Base-by-base conservation (phyloP, 352 stramenopile species). In the Phytophthora rubi region DNA sequence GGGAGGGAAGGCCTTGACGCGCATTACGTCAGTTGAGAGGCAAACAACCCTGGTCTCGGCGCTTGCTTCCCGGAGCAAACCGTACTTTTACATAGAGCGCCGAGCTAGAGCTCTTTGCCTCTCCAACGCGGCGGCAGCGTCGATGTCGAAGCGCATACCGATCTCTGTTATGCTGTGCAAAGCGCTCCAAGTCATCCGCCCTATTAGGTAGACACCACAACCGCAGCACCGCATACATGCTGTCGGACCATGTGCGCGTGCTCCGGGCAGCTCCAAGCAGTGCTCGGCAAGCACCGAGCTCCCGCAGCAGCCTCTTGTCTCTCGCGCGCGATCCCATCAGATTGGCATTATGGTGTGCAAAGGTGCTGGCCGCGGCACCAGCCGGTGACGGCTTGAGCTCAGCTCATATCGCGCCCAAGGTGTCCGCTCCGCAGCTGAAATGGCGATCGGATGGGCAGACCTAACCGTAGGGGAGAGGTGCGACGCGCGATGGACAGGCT, bases 31-130 rank as follows among this genome's bases (percentile, higher is more conserved):
- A 57, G 30, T 44, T 28, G 6, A 10, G 32, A 58, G 33, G 32
- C 45, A 12, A 59, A 44, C 53, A 16, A 10, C 35, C 23, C 28
- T 30, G 32, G 47, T 71, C 68, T 70, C 21, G 42, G 52, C 42
- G 47, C 62, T 68, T 63, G 35, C 35, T 42, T 42, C 51, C 56
- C 57, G 47, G 32, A 8, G 32, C 26, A 73, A 73, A 73, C 64
- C 69, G 69, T 70, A 70, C 47, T 70, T 76, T 54, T 73, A 76
- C 69, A 76, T 76, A 76, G 64, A 76, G 69, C 45, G n/a, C 26
- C 30, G n/a, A n/a, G 52, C n/a, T 32, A 35, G 15, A 54, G 55
- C 35, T 42, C 35, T 42, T 10, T 65, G 60, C 39, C 53, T 55
- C 37, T 52, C 45, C 45, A 28, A 23, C 45, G 45, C 18, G 15